These are phyloP conservation scores for Acmispon strigosus DNA, from an alignment of 306 rosid species.

Conservation along the genomic window DNA sequence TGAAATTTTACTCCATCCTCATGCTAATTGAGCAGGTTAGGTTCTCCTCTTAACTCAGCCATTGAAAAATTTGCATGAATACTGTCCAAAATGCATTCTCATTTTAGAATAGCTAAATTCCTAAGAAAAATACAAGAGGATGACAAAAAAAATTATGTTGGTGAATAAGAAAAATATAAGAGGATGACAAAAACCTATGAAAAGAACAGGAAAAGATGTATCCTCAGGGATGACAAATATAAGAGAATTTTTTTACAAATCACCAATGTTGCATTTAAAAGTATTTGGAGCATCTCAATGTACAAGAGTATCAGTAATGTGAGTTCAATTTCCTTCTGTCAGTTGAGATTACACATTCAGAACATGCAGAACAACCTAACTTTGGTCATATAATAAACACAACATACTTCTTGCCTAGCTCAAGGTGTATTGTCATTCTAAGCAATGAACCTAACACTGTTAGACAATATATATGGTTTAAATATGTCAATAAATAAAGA, in stretches of 20 bases:
- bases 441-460: slow-evolving; percentile 19
- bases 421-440: slow-evolving; percentile 26
- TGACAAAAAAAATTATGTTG: too few relatives aligned
- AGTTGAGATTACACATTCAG: slow-evolving; percentile 34
- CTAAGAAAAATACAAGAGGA: too few relatives aligned
- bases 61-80: too few relatives aligned
- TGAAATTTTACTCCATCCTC: too few relatives aligned
- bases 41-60: too few relatives aligned
- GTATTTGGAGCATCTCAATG: slow-evolving; percentile 37
- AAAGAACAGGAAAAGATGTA: too few relatives aligned
- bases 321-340: slow-evolving; percentile 15
- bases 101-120: too few relatives aligned
- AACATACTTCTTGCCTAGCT: slow-evolving; percentile 27
- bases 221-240: too few relatives aligned
- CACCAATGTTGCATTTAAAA: slow-evolving; percentile 14
- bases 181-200: too few relatives aligned
- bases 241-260: not conserved
- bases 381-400: slow-evolving; percentile 31
- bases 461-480: slow-evolving; percentile 26
- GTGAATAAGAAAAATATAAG: too few relatives aligned
- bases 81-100: too few relatives aligned
- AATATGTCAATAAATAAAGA: slow-evolving; percentile 30
- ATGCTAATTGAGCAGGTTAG: too few relatives aligned
- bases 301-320: slow-evolving; percentile 24
- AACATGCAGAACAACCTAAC: slow-evolving; percentile 26